Conservation (phyloP, 2,329 filamentous ascomycete species). For the Cladobotryum protrusum region DNA sequence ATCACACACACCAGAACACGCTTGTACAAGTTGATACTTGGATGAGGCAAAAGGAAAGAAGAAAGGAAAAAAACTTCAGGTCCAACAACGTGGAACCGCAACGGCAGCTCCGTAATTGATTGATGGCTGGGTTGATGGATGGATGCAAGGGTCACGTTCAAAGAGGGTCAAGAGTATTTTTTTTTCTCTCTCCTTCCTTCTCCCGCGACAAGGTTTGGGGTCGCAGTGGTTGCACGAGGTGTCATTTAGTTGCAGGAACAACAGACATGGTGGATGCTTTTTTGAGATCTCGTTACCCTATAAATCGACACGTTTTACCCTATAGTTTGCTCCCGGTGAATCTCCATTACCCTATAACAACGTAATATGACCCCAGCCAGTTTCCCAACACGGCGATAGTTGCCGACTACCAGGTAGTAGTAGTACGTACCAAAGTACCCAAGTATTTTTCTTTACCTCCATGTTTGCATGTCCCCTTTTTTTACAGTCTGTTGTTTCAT, state of each 20-base stretch:
- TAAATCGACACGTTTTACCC: constrained; percentile 14
- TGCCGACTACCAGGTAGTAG: neutral
- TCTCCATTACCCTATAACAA: constrained; percentile 24
- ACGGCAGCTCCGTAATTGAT: neutral
- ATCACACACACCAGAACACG: too few species aligned
- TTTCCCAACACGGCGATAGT: constrained; percentile 4
- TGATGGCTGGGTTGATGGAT: neutral
- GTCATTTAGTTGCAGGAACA: too few species aligned
- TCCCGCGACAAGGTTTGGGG: neutral
- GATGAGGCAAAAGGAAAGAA: too few species aligned
- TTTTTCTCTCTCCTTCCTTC: too few species aligned
- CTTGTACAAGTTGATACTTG: neutral
- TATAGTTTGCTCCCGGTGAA: constrained; percentile 1
- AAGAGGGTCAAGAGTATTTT: neutral
- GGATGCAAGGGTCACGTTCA: too few species aligned
- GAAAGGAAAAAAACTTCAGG: neutral
- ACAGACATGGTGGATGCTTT: neutral
- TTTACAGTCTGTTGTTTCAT: too few species aligned
- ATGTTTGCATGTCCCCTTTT: too few species aligned
- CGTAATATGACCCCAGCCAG: constrained; percentile 17
- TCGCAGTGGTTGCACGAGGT: neutral
- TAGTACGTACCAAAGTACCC: too few species aligned
- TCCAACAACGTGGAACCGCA: neutral
- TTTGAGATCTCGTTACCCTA: constrained; percentile 7
- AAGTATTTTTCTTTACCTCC: too few species aligned